Base-by-base conservation (phyloP, 2,329 filamentous ascomycete species). In the Harringtonia lauricola region DNA sequence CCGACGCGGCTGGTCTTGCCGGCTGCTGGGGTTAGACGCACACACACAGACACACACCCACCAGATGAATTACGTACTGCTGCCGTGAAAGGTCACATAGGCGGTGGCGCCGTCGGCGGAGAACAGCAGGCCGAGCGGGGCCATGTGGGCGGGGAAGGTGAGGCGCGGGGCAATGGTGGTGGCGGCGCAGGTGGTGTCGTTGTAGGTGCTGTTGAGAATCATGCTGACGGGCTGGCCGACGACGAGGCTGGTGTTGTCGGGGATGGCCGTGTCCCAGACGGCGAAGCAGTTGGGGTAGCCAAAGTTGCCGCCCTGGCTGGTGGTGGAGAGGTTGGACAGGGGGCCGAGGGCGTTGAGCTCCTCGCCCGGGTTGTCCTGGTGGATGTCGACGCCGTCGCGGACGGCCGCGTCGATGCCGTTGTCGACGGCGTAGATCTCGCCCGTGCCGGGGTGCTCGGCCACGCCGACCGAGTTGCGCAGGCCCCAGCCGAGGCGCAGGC, bases 51-150 rank as follows among this genome's bases (percentile, higher is more conserved):
- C n/a, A n/a, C n/a, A n/a, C n/a, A n/a, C n/a, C n/a, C n/a, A n/a
- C n/a, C n/a, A n/a, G n/a, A n/a, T n/a, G n/a, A n/a, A n/a, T n/a
- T 3, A 61, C 64, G 60, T 57, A 79, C 82, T 85, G 58, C 75
- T 81, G 14, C 83, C 83, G 58, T 86, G 83, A 60, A 87, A 85
- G 1, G 76, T 68, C 17, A 88, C 64, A 61, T 75, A 87, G 1
- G 80, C 81, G 2, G 66, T 70, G 13, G 68, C 71, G 30, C 74
- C 74, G 34, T 68, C 61, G 0, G 64, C 54, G 49, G 74, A 68
- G 63, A 88, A 88, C 48, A 77, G 76, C 54, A 87, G 74, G 50
- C 86, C 81, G 1, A 87, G 64, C 1, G 84, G 84, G 0, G 83
- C 82, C 56, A 72, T 80, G 55, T 88, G 84, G 1, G 83, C 74